These are phyloP conservation scores for Halophytophthora polymorphica DNA, from an alignment of 352 stramenopile genomes.

Conservation along the genomic window DNA sequence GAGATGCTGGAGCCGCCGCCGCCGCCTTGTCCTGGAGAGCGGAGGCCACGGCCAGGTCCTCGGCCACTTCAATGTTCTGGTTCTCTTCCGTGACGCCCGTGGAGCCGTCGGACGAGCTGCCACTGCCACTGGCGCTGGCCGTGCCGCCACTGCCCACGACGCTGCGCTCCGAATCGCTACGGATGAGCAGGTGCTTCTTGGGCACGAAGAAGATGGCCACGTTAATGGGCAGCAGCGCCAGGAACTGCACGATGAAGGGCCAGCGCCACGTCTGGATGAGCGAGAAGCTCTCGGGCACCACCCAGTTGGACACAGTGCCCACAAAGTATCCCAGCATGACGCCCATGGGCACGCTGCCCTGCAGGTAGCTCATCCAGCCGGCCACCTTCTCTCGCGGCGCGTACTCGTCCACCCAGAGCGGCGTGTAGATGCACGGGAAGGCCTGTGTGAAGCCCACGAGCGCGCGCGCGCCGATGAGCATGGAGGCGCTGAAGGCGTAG, in stretches of 20 bases:
- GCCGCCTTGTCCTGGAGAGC: slow-evolving; percentile 2
- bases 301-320: slow-evolving; percentile 77
- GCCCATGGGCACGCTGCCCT: slow-evolving; percentile 78
- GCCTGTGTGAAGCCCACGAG: slow-evolving; percentile 83
- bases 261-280: slow-evolving; percentile 77
- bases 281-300: slow-evolving; percentile 63
- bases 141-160: slow-evolving; percentile 29
- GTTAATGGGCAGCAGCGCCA: slow-evolving; percentile 71
- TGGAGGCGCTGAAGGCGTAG: slow-evolving; percentile 58
- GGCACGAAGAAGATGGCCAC: slow-evolving; percentile 80
- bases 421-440: slow-evolving; percentile 82
- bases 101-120: slow-evolving; percentile 37
- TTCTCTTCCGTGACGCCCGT: slow-evolving; percentile 36
- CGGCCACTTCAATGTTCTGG: slow-evolving; percentile 32
- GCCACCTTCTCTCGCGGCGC: slow-evolving; percentile 69
- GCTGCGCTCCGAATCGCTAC: slow-evolving; percentile 39
- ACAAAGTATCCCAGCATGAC: slow-evolving; percentile 87
- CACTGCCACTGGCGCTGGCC: slow-evolving; percentile 37
- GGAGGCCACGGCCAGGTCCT: slow-evolving; percentile 11
- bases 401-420: slow-evolving; percentile 85
- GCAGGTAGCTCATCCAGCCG: slow-evolving; percentile 84
- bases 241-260: slow-evolving; percentile 83
- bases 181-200: slow-evolving; percentile 72
- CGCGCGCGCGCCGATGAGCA: slow-evolving; percentile 66
- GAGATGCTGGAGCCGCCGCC: not conserved